Evolutionary conservation across 371 early-diverging fungal species (phyloP).

Genomic region (Chytridium lagenaria): DNA sequence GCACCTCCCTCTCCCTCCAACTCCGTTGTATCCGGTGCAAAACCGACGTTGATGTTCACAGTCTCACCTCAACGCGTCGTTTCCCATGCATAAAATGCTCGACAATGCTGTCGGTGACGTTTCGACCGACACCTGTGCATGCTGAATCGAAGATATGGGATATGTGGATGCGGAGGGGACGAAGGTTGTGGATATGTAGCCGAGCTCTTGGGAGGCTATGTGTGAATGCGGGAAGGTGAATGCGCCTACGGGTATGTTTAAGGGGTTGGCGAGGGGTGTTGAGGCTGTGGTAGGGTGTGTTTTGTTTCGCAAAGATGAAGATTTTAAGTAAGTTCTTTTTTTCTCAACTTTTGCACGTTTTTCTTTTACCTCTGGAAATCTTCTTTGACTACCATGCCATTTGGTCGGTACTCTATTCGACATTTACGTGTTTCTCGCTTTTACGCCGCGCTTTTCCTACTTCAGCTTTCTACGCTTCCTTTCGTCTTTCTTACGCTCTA

Average conservation of each 20-base stretch:
- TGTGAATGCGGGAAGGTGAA: slow-evolving; percentile 56
- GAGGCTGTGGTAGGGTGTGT: slow-evolving; percentile 28
- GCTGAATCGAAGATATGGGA: slow-evolving; percentile 63
- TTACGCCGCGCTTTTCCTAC: no score
- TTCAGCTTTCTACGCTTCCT: no score
- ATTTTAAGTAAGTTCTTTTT: slow-evolving; percentile 22
- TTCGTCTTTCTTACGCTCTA: not conserved
- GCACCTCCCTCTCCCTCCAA: slow-evolving; percentile 63
- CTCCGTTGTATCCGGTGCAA: slow-evolving; percentile 82
- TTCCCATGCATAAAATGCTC: slow-evolving; percentile 71
- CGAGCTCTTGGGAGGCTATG: slow-evolving; percentile 66
- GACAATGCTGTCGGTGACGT: slow-evolving; percentile 65
- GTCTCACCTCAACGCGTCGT: slow-evolving; percentile 36
- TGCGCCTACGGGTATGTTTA: slow-evolving; percentile 21
- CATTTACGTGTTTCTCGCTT: no score
- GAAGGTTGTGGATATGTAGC: slow-evolving; percentile 69
- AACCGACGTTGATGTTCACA: slow-evolving; percentile 35
- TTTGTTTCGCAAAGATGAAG: slow-evolving; percentile 39
- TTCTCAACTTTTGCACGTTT: not conserved
- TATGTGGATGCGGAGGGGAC: slow-evolving; percentile 76
- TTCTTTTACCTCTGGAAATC: no score
- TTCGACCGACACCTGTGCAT: slow-evolving; percentile 61
- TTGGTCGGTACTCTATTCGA: no score
- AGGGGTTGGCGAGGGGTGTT: slow-evolving; percentile 28
- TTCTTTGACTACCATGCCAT: no score